These are phyloP conservation scores for Pseudogymnoascus sp. DNA, from an alignment of 2,329 filamentous ascomycete species.

Conservation along the genomic window DNA sequence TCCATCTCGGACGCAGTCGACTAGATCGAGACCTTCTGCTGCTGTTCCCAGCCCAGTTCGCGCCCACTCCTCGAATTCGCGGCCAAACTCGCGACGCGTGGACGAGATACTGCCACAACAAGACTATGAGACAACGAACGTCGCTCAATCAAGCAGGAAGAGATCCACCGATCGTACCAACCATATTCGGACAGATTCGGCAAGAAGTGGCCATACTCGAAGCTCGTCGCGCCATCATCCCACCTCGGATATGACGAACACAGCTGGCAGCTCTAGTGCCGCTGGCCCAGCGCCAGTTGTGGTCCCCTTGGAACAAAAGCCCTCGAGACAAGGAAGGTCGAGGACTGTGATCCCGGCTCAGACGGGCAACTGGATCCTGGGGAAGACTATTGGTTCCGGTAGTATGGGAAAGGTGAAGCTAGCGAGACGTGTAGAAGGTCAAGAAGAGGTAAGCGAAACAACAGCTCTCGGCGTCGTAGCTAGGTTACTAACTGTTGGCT, in stretches of 20 bases:
- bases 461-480: not conserved
- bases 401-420: conserved; percentile 99
- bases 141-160: conserved; percentile 36
- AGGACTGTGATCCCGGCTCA: conserved; percentile 81
- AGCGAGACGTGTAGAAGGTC: conserved; percentile 79
- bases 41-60: conserved; percentile 22
- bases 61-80: conserved; percentile 22
- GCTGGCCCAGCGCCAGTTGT: conserved; percentile 44
- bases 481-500: conserved; percentile 20
- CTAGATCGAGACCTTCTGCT: conserved; percentile 19
- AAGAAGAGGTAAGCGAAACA: conserved; percentile 61
- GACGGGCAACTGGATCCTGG: conserved; percentile 87
- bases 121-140: conserved; percentile 65
- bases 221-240: conserved; percentile 33
- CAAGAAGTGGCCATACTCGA: conserved; percentile 34
- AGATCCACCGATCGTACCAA: conserved; percentile 19
- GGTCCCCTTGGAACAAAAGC: conserved; percentile 40
- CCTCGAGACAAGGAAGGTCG: conserved; percentile 45
- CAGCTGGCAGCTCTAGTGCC: conserved; percentile 36
- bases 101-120: conserved; percentile 45
- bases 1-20: conserved; percentile 26
- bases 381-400: conserved; percentile 93
- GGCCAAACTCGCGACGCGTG: conserved; percentile 35
- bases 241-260: conserved; percentile 40
- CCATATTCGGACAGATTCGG: conserved; percentile 22